A percentile compares a stretch with the other conserved stretches of the same genome.
These are phyloP conservation scores for Talaromyces stipitatus DNA, from an alignment of 495 filamentous ascomycete species.

Conservation along the genomic window DNA sequence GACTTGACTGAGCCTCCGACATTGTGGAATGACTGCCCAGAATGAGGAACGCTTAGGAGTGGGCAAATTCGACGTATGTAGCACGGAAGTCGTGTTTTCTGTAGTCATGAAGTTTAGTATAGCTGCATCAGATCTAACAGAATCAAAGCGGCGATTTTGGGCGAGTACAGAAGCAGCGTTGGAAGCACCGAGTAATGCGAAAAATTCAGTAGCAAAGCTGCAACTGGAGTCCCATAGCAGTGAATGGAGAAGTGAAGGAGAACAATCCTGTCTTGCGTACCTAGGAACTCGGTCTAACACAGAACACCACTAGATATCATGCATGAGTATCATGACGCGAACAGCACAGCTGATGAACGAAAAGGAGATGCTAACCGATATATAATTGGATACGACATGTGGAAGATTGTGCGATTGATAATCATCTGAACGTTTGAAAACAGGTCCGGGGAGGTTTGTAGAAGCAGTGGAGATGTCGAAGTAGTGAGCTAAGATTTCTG, in stretches of 20 bases:
- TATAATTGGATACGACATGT: not conserved
- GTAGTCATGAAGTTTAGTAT: not conserved
- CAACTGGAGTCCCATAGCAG: not conserved
- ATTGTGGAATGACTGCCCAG: not conserved
- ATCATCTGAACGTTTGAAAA: not conserved
- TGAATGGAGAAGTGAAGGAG: not conserved
- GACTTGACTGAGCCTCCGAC: conserved; percentile 1
- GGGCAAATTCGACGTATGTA: too few species aligned
- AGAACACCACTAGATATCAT: not conserved
- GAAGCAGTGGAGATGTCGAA: not conserved
- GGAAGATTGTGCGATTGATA: not conserved
- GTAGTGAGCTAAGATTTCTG: not conserved
- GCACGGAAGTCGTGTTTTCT: not conserved
- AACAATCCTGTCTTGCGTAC: not conserved
- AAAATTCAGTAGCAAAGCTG: not conserved
- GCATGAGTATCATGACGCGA: not conserved
- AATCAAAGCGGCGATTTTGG: not conserved
- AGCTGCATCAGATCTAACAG: not conserved
- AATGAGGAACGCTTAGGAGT: not conserved
- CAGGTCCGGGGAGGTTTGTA: not conserved
- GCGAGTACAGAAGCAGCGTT: not conserved
- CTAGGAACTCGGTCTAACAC: conserved; percentile 1
- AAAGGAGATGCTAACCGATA: not conserved
- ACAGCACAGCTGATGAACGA: not conserved
- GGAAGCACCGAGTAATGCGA: not conserved